Evolutionary conservation across 768 basidiomycete genomes (phyloP), one percentile per base, ranked within the genome.

Genomic region (Neoboletus subvelutipes): DNA sequence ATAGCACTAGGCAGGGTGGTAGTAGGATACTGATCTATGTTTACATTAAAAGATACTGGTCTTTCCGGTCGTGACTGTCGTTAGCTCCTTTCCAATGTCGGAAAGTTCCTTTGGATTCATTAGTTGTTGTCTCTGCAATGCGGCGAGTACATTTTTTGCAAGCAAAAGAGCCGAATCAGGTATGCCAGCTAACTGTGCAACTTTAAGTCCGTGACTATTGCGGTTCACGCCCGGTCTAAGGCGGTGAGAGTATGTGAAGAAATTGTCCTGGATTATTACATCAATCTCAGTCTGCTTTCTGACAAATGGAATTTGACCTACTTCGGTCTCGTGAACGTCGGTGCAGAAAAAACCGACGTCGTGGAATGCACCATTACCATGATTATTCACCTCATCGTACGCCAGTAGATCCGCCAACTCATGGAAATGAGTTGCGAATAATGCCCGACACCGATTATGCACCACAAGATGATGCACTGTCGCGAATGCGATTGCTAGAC

Each of bases 361-460:
- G 7, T 71, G 60, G 73, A 89, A 90, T 11, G 78, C 62, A 13
- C 79, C 82, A 52, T 69, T 61, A 8, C 79, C 80, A 47, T 60
- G 69, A 50, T 76, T 67, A 45, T 58, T 48, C 55, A 77, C 71
- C 24, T 79, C 69, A 31, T 74, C 71, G 64, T 85, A 84, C 0
- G 87, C 85, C 20, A 98, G 77, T 82, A 98, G 85, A 57, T 90
- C 85, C 2, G 90, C 86, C 22, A 98, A 74, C 68, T 98, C 94
- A 70, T 98, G 95, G 67, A 97, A 98, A 73, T 99, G 96, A n/a
- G 96, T 99, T 8, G 96, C 96, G 67, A 98, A 99, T 31, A 99
- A 76, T n/a, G 92, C 81, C 18, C 94, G 84, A 67, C 90, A 92
- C 50, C 77, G 75, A 64, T 91, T 92, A 31, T 82, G 80, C 36